Evolutionary conservation across 768 basidiomycete species (phyloP).

Genomic region (Russula emetica): DNA sequence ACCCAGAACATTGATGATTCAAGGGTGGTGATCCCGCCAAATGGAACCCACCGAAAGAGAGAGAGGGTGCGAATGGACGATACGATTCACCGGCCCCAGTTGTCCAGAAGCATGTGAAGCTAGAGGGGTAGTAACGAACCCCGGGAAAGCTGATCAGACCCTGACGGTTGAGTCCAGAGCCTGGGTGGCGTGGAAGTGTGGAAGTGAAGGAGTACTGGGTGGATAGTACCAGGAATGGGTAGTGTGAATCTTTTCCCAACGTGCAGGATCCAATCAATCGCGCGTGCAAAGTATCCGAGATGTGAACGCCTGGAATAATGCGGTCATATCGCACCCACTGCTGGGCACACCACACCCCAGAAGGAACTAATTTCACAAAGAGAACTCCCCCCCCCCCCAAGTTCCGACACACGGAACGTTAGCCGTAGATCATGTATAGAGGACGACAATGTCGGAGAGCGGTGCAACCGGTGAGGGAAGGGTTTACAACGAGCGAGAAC

Average conservation of each 20-base stretch:
- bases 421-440: conserved; percentile 17
- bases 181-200: conserved; percentile 1
- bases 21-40: conserved; percentile 16
- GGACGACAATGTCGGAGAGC: conserved; percentile 9
- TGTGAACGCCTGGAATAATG: conserved; percentile 15
- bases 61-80: conserved; percentile 21
- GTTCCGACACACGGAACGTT: conserved; percentile 14
- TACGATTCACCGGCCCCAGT: conserved; percentile 23
- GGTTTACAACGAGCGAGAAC: conserved; percentile 5
- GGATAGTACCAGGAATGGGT: conserved; percentile 18
- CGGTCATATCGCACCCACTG: conserved; percentile 8
- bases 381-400: neutral
- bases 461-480: conserved; percentile 9
- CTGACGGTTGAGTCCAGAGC: conserved; percentile 10
- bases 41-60: neutral
- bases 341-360: neutral
- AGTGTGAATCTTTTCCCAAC: conserved; percentile 23
- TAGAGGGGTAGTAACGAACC: conserved; percentile 17
- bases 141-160: conserved; percentile 21
- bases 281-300: conserved; percentile 24
- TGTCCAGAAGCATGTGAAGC: conserved; percentile 25
- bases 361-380: conserved; percentile 1
- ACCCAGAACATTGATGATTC: conserved; percentile 15
- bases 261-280: conserved; percentile 11
- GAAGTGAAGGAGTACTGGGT: conserved; percentile 12